Evolutionary conservation across 2,329 filamentous ascomycete species (phyloP), one percentile per base, ranked within the genome.

Genomic region (Pseudogymnoascus sp.): DNA sequence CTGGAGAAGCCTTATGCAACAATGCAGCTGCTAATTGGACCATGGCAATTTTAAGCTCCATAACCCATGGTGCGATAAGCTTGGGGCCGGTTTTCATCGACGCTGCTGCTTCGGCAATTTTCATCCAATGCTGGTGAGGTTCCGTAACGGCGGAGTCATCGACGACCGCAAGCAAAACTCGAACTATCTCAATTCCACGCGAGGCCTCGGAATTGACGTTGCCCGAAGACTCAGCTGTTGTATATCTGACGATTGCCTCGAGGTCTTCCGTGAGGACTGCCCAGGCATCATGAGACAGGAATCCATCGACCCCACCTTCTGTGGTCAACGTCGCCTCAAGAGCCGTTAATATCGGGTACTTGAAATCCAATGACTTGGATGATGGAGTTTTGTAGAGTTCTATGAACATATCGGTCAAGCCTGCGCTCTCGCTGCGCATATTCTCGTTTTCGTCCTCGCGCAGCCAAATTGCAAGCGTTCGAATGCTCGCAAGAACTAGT

Each of bases 361-460:
- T 77, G 62, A 86, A 83, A 64, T 87, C 83, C 1, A 83, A 72
- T 37, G 50, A 14, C 6, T 58, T 63, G 25, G 63, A 47, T 4
- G 59, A 58, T 38, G 67, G 70, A 8, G 62, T 37, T 47, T 75
- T 75, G 70, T 88, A 89, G 0, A 89, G 74, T 11, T 86, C 84
- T 59, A 87, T 69, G 33, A 88, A 76, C 76, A 89, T 81, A 65
- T 89, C 86, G 63, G 78, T 79, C 58, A 89, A 71, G 0, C 84
- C 85, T 0, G 79, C 77, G 9, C 65, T 67, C 60, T 73, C 71
- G 58, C 67, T 79, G 9, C 84, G 75, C 38, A 88, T 68, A 6
- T 75, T 72, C 12, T 84, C 80, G 39, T 84, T 84, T 39, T 88
- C 86, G 61, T 89, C 86, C 64, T 89, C 86, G 6, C 83, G 77